Conservation (phyloP, 2,329 filamentous ascomycete genomes). For the Ophiostoma himal-ulmi region DNA sequence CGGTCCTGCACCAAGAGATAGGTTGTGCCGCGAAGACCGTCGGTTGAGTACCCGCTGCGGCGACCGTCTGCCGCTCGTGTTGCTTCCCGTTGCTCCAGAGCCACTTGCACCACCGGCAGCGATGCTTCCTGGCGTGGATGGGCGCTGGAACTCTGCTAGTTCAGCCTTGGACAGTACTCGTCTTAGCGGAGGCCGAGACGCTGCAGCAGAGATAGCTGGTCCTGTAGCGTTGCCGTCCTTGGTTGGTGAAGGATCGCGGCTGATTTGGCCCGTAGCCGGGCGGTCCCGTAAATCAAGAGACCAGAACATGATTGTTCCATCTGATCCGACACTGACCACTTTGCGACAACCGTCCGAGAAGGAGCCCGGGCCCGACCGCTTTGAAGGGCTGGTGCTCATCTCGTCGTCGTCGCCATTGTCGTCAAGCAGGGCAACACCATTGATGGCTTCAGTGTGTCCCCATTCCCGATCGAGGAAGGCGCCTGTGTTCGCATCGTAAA, state of each 20-base stretch:
- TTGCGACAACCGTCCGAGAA: conserved; percentile 39
- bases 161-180: conserved; percentile 84
- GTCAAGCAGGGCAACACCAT: conserved; percentile 69
- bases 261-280: conserved; percentile 29
- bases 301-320: conserved; percentile 83
- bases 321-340: conserved; percentile 68
- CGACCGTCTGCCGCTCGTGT: conserved; percentile 42
- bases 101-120: background rate
- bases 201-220: conserved; percentile 31
- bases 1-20: conserved; percentile 31
- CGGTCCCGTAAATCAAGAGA: conserved; percentile 47
- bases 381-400: conserved; percentile 10
- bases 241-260: conserved; percentile 41
- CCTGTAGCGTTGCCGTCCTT: conserved; percentile 38
- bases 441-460: conserved; percentile 92
- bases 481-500: conserved; percentile 78
- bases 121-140: conserved; percentile 35
- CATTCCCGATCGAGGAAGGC: conserved; percentile 79
- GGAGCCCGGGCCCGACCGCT: background rate
- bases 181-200: conserved; percentile 66
- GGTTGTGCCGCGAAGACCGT: conserved; percentile 49
- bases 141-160: conserved; percentile 68
- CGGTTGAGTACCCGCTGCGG: conserved; percentile 51
- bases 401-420: conserved; percentile 39
- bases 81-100: conserved; percentile 10